Evolutionary conservation across 768 basidiomycete species (phyloP).

Genomic region (Dictyophora rubrovolvata): DNA sequence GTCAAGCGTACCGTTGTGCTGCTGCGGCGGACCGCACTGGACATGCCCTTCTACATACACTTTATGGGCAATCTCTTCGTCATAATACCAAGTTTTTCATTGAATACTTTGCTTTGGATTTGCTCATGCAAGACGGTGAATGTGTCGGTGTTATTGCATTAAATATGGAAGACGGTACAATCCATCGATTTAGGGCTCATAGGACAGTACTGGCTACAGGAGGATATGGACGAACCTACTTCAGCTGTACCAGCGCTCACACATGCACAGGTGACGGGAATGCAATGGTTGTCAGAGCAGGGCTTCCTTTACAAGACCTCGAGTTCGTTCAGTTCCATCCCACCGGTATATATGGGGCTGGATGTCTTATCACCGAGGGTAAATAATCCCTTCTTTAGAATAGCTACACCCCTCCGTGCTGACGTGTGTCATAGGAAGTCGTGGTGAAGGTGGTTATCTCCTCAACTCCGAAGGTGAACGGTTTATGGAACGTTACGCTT

Average conservation of each 20-base stretch:
- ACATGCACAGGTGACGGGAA: conserved; percentile 99
- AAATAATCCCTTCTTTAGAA: conserved; percentile 10
- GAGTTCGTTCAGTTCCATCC: conserved; percentile 99
- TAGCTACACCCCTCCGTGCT: background rate
- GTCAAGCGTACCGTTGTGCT: conserved; percentile 97
- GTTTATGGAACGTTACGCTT: conserved; percentile 99
- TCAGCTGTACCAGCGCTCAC: conserved; percentile 97
- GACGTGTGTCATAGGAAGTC: conserved; percentile 54
- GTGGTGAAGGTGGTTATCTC: conserved; percentile 98
- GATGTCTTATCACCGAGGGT: conserved; percentile 98
- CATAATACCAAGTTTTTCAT: conserved; percentile 99
- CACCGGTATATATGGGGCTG: conserved; percentile 98
- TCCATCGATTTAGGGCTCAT: conserved; percentile 96
- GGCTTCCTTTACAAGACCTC: conserved; percentile 89
- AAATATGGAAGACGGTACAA: conserved; percentile 99
- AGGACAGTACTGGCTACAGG: conserved; percentile 98
- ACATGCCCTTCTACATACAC: conserved; percentile 95
- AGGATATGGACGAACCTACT: conserved; percentile 96
- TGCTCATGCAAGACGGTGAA: conserved; percentile 98
- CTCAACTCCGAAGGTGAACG: conserved; percentile 98
- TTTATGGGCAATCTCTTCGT: conserved; percentile 96
- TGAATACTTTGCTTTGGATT: conserved; percentile 98
- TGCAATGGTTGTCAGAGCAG: conserved; percentile 95
- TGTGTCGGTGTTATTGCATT: conserved; percentile 98
- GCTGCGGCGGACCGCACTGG: conserved; percentile 98